phyloP scores from a whole-genome alignment of 257 asterid species.

The Jasminum sambac region DNA sequence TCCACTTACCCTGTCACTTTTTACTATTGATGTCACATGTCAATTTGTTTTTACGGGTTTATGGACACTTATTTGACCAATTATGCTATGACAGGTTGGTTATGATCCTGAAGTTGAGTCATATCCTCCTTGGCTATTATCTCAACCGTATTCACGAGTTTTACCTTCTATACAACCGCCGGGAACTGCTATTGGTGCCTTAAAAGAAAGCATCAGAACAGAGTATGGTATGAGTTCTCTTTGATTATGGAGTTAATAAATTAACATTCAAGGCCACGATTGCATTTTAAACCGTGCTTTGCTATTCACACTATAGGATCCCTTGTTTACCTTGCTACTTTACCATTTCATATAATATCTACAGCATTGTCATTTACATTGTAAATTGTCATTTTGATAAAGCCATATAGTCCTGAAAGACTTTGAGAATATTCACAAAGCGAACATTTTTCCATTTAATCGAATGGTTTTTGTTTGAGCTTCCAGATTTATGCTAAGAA shows the following conservation, averaged over 20 bases:
- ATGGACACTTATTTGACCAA: background rate
- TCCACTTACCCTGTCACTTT: background rate
- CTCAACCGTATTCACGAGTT: constrained; percentile 65
- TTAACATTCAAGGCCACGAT: background rate
- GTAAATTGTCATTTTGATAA: background rate
- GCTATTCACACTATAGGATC: background rate
- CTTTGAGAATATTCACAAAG: no score
- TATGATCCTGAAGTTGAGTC: constrained; percentile 84
- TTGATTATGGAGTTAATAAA: constrained; percentile 7
- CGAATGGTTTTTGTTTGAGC: background rate
- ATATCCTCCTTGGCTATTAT: constrained; percentile 74
- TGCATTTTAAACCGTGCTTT: background rate
- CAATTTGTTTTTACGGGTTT: background rate
- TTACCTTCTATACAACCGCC: constrained; percentile 79
- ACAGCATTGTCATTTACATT: background rate
- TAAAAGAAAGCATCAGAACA: constrained; percentile 60
- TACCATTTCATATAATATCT: background rate
- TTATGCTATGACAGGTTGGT: constrained; percentile 58
- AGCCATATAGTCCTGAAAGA: background rate
- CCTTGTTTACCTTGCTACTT: background rate
- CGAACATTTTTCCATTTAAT: no score
- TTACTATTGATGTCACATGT: background rate
- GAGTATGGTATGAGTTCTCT: constrained; percentile 48
- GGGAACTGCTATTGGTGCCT: constrained; percentile 65
- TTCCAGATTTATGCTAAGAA: background rate